Evolutionary conservation across 179 eudicot genomes (phyloP).

Genomic region (Camellia oleifera): DNA sequence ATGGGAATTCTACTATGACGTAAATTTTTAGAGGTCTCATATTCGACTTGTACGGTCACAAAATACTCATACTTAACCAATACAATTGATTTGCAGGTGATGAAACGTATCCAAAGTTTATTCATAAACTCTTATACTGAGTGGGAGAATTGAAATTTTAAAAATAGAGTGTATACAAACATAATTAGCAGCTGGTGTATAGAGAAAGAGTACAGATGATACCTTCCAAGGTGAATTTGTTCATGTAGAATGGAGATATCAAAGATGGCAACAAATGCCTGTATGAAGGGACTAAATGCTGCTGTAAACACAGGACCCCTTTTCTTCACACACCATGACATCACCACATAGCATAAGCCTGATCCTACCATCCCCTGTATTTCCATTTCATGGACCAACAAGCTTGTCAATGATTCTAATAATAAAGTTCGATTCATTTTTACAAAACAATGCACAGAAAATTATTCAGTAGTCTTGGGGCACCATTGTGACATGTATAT

Average conservation of each 20-base stretch:
- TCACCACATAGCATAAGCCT: slow-evolving; percentile 69
- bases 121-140: too few species aligned
- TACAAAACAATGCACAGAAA: too few species aligned
- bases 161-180: neutral
- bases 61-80: too few species aligned
- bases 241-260: slow-evolving; percentile 60
- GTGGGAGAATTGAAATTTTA: too few species aligned
- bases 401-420: neutral
- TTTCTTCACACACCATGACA: slow-evolving; percentile 84
- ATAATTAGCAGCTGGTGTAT: neutral
- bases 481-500: too few species aligned
- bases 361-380: slow-evolving; percentile 74
- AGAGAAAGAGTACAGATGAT: neutral
- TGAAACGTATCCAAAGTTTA: too few species aligned
- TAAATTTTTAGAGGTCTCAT: too few species aligned
- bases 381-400: neutral
- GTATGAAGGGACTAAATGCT: slow-evolving; percentile 74
- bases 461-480: too few species aligned
- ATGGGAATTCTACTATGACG: too few species aligned
- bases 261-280: slow-evolving; percentile 50
- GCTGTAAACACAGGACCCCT: slow-evolving; percentile 88
- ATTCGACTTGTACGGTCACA: too few species aligned
- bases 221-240: slow-evolving; percentile 78
- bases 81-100: too few species aligned
- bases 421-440: too few species aligned